These are phyloP conservation scores for Plasmopara muralis DNA, from an alignment of 352 stramenopile genomes.

Conservation along the genomic window DNA sequence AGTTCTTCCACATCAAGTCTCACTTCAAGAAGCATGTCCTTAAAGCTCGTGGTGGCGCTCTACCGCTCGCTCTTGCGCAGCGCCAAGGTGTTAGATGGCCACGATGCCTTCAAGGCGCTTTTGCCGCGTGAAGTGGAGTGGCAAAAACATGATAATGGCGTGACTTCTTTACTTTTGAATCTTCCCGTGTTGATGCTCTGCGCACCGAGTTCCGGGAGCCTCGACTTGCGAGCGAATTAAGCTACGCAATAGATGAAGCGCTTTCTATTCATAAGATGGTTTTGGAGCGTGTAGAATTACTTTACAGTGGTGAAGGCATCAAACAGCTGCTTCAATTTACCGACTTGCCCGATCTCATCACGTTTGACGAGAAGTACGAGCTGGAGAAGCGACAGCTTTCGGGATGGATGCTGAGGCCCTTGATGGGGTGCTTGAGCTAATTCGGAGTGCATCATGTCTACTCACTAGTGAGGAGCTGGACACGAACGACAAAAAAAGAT, in stretches of 20 bases:
- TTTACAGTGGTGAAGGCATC: slow-evolving; percentile 44
- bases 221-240: slow-evolving; percentile 10
- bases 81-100: slow-evolving; percentile 50
- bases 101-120: slow-evolving; percentile 65
- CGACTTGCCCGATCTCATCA: slow-evolving; percentile 20
- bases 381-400: slow-evolving; percentile 28
- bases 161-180: slow-evolving; percentile 55
- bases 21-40: slow-evolving; percentile 28
- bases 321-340: slow-evolving; percentile 35
- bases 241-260: slow-evolving; percentile 50
- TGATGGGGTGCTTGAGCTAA: slow-evolving; percentile 43
- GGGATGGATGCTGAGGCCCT: slow-evolving; percentile 26
- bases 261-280: slow-evolving; percentile 60
- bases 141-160: slow-evolving; percentile 35
- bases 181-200: slow-evolving; percentile 48
- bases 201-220: slow-evolving; percentile 40
- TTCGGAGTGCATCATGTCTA: slow-evolving; percentile 41
- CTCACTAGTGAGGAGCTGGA: slow-evolving; percentile 37
- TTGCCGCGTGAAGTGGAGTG: slow-evolving; percentile 58
- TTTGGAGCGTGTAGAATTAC: slow-evolving; percentile 54
- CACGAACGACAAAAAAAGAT: slow-evolving; percentile 38
- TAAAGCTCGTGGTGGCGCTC: slow-evolving; percentile 53
- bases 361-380: slow-evolving; percentile 51
- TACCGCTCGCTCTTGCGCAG: slow-evolving; percentile 67
- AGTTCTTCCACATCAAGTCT: slow-evolving; percentile 11